Evolutionary conservation across 192 early-diverging fungal species (phyloP).

Genomic region (Coemansia sp.): DNA sequence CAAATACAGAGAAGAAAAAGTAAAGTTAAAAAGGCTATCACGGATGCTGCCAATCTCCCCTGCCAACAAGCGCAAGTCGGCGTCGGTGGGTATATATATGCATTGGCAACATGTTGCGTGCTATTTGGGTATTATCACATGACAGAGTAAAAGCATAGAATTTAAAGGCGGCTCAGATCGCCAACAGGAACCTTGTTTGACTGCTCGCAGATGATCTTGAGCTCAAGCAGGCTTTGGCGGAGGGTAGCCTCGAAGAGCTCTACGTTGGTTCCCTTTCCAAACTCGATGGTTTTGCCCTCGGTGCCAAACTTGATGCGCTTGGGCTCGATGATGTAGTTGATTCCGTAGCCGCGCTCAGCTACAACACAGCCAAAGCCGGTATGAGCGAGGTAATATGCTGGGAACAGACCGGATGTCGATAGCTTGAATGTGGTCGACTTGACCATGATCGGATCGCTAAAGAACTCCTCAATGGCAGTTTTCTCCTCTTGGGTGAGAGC

Average conservation of each 20-base stretch:
- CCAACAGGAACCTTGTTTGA: slow-evolving; percentile 9
- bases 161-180: slow-evolving; percentile 10
- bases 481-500: slow-evolving; percentile 12
- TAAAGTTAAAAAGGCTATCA: neutral
- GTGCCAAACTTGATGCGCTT: slow-evolving; percentile 72
- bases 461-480: slow-evolving; percentile 31
- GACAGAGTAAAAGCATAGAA: neutral
- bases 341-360: slow-evolving; percentile 76
- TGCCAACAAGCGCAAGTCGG: no score
- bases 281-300: slow-evolving; percentile 60
- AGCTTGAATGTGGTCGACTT: slow-evolving; percentile 66
- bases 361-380: slow-evolving; percentile 86
- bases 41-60: neutral
- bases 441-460: slow-evolving; percentile 68
- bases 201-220: slow-evolving; percentile 23
- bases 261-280: slow-evolving; percentile 23
- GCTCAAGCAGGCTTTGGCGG: slow-evolving; percentile 16
- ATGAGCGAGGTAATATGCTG: slow-evolving; percentile 62
- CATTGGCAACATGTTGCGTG: no score
- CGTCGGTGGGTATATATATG: no score
- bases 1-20: neutral
- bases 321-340: slow-evolving; percentile 77
- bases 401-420: slow-evolving; percentile 73
- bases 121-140: neutral
- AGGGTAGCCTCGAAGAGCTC: slow-evolving; percentile 15